Evolutionary conservation across 257 asterid species (phyloP), one percentile per base, ranked within the genome.

Genomic region (Solanum tacnaense): DNA sequence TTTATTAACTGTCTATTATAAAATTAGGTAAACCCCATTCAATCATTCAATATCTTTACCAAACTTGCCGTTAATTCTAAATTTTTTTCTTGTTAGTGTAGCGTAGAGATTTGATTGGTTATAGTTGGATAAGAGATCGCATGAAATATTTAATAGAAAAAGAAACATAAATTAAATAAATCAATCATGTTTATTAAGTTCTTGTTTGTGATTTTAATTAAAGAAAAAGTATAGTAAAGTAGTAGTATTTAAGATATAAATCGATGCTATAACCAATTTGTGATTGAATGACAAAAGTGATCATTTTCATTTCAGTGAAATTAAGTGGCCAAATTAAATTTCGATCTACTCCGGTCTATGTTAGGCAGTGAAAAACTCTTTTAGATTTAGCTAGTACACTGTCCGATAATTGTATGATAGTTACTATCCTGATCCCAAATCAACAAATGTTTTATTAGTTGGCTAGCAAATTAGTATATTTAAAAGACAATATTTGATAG

Each of bases 91-190:
- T 49, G 20, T 49, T 13, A 13, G 20, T 49, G 58, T 13, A 49
- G 58, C 58, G 18, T 13, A 49, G 58, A 49, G 58, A 49, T 49
- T 49, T 49, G 58, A 13, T 49, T 13, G 18, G 58, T 13, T 49
- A 5, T 49, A 13, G 58, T 49, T 49, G 58, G 58, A 13, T 44
- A 18, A 89, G 62, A 73, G 89, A 85, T 84, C 56, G 82, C 88
- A 83, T 89, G 90, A 89, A 86, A 88, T 82, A 73, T 86, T 89
- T 89, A 86, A 87, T 86, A 87, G 90, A 89, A 87, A 86, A 23
- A 41, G 27, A 60, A 25, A 16, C 41, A 65, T 83, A 67, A 84
- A 89, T 75, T 73, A 90, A 89, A 84, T 65, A 89, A 89, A 91
- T 86, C 25, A 60, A 8, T 21, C 12, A 60, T 9, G 68, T 60